Evolutionary conservation across 2,329 filamentous ascomycete genomes (phyloP).

Genomic region (Trichoderma atroviride): DNA sequence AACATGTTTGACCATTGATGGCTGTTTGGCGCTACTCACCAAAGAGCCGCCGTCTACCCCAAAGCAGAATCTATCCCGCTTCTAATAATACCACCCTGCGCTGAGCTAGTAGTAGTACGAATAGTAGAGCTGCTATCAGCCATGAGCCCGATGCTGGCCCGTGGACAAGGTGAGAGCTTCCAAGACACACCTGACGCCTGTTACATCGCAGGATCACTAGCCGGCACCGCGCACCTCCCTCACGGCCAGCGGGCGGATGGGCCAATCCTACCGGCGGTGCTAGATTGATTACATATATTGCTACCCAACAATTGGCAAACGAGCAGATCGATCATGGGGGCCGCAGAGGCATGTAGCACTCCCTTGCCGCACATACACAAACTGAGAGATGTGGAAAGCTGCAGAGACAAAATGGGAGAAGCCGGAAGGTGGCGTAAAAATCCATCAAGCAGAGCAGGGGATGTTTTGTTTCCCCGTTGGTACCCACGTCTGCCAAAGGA

Average conservation of each 20-base stretch:
- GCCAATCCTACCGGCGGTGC: neutral
- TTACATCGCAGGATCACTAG: constrained; percentile 11
- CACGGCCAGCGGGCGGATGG: neutral
- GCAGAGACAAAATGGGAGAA: neutral
- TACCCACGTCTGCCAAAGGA: neutral
- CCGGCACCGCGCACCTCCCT: neutral
- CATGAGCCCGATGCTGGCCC: neutral
- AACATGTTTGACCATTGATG: neutral
- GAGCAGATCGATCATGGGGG: constrained; percentile 1
- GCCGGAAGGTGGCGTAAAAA: neutral
- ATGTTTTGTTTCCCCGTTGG: neutral
- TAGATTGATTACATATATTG: neutral
- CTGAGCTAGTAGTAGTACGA: too few species aligned
- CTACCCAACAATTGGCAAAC: neutral
- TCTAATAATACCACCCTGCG: constrained; percentile 8
- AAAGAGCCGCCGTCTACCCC: neutral
- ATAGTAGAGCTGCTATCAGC: too few species aligned
- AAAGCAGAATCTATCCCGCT: neutral
- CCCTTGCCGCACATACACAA: neutral
- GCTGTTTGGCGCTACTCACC: constrained; percentile 2
- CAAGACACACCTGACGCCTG: constrained; percentile 5
- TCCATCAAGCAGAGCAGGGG: neutral
- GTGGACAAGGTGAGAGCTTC: neutral
- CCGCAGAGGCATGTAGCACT: neutral
- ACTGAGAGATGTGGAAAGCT: neutral